Evolutionary conservation across 2,329 filamentous ascomycete species (phyloP), one percentile per base, ranked within the genome.

Genomic region (Zopfia rhizophila): DNA sequence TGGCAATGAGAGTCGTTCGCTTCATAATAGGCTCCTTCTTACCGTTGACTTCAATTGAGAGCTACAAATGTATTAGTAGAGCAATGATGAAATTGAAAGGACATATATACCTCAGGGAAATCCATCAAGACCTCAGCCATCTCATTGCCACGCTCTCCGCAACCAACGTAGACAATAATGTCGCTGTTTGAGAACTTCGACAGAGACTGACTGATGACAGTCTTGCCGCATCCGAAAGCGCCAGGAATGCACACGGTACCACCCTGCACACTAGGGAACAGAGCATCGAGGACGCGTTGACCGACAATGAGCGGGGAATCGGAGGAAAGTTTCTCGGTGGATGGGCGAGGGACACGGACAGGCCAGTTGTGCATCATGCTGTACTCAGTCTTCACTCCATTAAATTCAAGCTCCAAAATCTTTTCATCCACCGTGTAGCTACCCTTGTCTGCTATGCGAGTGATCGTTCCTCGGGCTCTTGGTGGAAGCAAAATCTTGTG

Each of bases 111-210:
- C 70, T 97, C 92, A 48, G 94, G 94, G 82, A 99, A 99, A 77
- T 99, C 94, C 89, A 97, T 97, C 83, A 99, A 83, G 61, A 99
- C 94, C 83, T 99, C 94, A 56, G 94, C 94, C 94, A 99, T 99
- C 78, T 99, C 94, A 72, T 99, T 99, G 61, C 94, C 94, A 64
- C 94, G 89, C 78, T 99, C 94, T 63, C 92, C 90, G 60, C 78
- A 79, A 49, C 94, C 94, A 50, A 99, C 94, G 72, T 99, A 99
- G 63, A 99, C 90, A 61, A 99, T 99, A 68, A 97, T 90, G 73
- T 99, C 94, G 74, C 89, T 94, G 86, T 99, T 99, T 69, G 94
- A 99, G 81, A 99, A 99, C 78, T 99, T 99, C 75, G 94, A 99
- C 55, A 99, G 89, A 51, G 91, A 96, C 78, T 99, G 94, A 68